A percentile compares a stretch with the other conserved stretches of the same genome.
These are phyloP conservation scores for Solanum bulbocastanum DNA, from an alignment of 257 asterid species.

Conservation along the genomic window DNA sequence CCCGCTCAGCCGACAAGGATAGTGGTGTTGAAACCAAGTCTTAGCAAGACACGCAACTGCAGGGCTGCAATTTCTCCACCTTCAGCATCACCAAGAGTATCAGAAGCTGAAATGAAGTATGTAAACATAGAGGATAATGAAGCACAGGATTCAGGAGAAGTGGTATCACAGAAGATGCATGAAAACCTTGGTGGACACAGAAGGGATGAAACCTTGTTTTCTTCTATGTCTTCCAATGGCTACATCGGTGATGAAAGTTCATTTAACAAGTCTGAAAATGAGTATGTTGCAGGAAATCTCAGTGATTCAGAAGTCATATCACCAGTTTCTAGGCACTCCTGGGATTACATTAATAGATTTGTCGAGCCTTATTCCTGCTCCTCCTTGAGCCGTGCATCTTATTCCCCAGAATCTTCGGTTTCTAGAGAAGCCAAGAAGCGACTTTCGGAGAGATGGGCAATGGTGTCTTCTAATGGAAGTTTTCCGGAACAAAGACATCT, in stretches of 20 bases:
- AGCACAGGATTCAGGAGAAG: constrained; percentile 68
- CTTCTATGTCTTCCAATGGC: constrained; percentile 76
- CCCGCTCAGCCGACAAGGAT: constrained; percentile 75
- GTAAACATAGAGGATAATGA: constrained; percentile 52
- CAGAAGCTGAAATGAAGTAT: constrained; percentile 30
- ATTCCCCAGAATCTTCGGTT: constrained; percentile 91
- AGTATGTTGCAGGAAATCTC: constrained; percentile 53
- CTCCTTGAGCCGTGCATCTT: constrained; percentile 77
- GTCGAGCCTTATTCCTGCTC: constrained; percentile 76
- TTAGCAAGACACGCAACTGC: constrained; percentile 36
- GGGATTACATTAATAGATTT: constrained; percentile 80
- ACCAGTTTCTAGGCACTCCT: constrained; percentile 80
- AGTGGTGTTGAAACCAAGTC: constrained; percentile 87
- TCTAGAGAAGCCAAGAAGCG: constrained; percentile 96
- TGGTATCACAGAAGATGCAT: constrained; percentile 64
- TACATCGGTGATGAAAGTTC: constrained; percentile 87
- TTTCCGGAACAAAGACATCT: constrained; percentile 57
- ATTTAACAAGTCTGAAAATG: constrained; percentile 69
- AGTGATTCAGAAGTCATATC: constrained; percentile 81
- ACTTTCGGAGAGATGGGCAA: constrained; percentile 94
- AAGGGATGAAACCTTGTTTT: constrained; percentile 55
- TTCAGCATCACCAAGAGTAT: constrained; percentile 33
- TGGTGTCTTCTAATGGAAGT: constrained; percentile 69
- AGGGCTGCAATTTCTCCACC: constrained; percentile 45
- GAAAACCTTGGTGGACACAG: constrained; percentile 51